Evolutionary conservation across 2,329 filamentous ascomycete species (phyloP), one percentile per base, ranked within the genome.

Genomic region (Arthrobotrys entomopaga): DNA sequence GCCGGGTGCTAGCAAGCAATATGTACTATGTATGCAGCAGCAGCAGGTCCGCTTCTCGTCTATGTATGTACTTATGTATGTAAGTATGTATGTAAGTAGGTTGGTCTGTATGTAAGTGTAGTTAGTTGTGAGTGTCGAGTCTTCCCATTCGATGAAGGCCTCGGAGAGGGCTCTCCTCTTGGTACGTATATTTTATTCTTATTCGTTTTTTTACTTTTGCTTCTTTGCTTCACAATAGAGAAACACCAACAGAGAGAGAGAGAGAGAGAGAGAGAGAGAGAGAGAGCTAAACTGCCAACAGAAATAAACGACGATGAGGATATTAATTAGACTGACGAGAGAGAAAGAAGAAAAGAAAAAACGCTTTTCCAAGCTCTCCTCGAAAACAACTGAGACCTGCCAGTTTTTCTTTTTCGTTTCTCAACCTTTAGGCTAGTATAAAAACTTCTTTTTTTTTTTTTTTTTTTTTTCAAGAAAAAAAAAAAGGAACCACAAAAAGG

Each of bases 261-360:
- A n/a, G n/a, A n/a, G n/a, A n/a, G n/a, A n/a, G n/a, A n/a, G n/a
- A n/a, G n/a, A n/a, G n/a, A 34, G 10, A 26, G 10, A 34, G 10
- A 52, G 60, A 48, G 60, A 63, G 54, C 67, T 59, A 65, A 34
- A 60, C 66, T 64, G 50, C 57, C 58, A 57, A 63, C 54, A 58
- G 43, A 71, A 61, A 60, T 58, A 72, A 57, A 65, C 49, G 58
- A 49, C 38, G 53, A 65, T 63, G 22, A 20, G 52, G 76, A 71
- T 71, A 76, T 77, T 76, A 77, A 65, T 70, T 75, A 74, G 76
- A 52, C 64, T n/a, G 19, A 50, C 53, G 58, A 56, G 57, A 57
- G 42, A 34, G 54, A 66, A 57, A 69, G 43, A 77, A 50, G 61
- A 56, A 57, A 38, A 49, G 7, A 40, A 29, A 60, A 26, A 58